Evolutionary conservation across 2,329 filamentous ascomycete genomes (phyloP), one percentile per base, ranked within the genome.

Genomic region (Sarocladiaceae sp.): DNA sequence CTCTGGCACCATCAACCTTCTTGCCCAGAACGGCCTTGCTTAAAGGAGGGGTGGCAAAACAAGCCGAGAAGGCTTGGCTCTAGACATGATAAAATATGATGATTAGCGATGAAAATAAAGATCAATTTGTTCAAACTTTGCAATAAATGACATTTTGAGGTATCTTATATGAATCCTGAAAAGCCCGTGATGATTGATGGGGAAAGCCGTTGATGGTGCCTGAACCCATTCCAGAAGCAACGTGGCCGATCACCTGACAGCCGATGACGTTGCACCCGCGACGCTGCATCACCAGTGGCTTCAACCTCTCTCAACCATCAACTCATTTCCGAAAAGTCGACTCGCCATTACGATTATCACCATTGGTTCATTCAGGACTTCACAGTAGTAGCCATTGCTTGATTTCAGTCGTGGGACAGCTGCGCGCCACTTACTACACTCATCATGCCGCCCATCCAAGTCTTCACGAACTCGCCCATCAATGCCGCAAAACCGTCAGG

Each of bases 391-490:
- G n/a, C n/a, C n/a, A n/a, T n/a, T n/a, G n/a, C n/a, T n/a, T n/a
- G n/a, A n/a, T n/a, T n/a, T n/a, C n/a, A n/a, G n/a, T n/a, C n/a
- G n/a, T n/a, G n/a, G n/a, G n/a, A n/a, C n/a, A n/a, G n/a, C n/a
- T n/a, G n/a, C n/a, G n/a, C n/a, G n/a, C n/a, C n/a, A n/a, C n/a
- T n/a, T n/a, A n/a, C n/a, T n/a, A n/a, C 18, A 28, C 18, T 54
- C 61, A 69, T 44, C n/a, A 85, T 85, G 82, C 73, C 81, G 47
- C 75, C 80, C n/a, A 77, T 86, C 55, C 78, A 76, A 46, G 75
- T 84, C 37, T 82, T 83, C 65, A 77, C 74, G 31, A 66, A 77
- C 52, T 82, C 79, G 63, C 82, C 82, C 42, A 82, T 85, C 64
- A 78, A 71, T 59, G 75, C 78, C 33, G 69, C 75, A 53, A 83